These are phyloP conservation scores for Babesia gibsoni DNA, from an alignment of 169 alveolate genomes.

Conservation along the genomic window DNA sequence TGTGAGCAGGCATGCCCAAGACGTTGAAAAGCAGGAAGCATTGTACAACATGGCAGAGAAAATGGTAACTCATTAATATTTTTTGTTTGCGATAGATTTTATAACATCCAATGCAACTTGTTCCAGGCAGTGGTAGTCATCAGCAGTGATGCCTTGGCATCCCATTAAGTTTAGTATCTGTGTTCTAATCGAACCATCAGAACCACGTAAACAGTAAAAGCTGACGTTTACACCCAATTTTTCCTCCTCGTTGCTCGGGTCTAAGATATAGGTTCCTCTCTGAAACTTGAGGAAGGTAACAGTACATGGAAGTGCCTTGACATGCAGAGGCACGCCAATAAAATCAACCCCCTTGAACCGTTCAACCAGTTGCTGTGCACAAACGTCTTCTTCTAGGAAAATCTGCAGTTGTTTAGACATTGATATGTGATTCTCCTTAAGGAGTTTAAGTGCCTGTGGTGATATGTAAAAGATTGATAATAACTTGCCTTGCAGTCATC, in stretches of 20 bases:
- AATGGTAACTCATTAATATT: not conserved
- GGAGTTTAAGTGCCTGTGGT: slow-evolving; percentile 1
- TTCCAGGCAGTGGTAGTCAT: slow-evolving; percentile 4
- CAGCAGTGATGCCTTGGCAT: slow-evolving; percentile 10
- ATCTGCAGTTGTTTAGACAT: not conserved
- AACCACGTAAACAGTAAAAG: slow-evolving; percentile 11
- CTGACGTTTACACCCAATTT: slow-evolving; percentile 25
- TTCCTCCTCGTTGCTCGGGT: slow-evolving; percentile 59
- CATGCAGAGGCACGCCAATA: slow-evolving; percentile 1
- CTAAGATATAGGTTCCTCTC: slow-evolving; percentile 31
- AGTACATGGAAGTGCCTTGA: slow-evolving; percentile 37
- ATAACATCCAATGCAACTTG: slow-evolving; percentile 14
- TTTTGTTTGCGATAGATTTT: slow-evolving; percentile 3
- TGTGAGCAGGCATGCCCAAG: slow-evolving; percentile 59
- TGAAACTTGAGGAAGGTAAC: slow-evolving; percentile 39
- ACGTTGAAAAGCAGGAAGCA: slow-evolving; percentile 30
- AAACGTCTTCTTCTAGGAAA: not conserved
- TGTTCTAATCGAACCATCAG: not conserved
- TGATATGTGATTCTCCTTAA: not conserved
- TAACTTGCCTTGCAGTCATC: slow-evolving; percentile 1
- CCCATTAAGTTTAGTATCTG: slow-evolving; percentile 53
- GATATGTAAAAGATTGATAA: not conserved
- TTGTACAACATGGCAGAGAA: slow-evolving; percentile 40
- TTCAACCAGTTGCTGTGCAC: not conserved
- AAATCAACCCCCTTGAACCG: not conserved